Conservation (phyloP, 176 grass and related monocot genomes). For the Phragmites australis region DNA sequence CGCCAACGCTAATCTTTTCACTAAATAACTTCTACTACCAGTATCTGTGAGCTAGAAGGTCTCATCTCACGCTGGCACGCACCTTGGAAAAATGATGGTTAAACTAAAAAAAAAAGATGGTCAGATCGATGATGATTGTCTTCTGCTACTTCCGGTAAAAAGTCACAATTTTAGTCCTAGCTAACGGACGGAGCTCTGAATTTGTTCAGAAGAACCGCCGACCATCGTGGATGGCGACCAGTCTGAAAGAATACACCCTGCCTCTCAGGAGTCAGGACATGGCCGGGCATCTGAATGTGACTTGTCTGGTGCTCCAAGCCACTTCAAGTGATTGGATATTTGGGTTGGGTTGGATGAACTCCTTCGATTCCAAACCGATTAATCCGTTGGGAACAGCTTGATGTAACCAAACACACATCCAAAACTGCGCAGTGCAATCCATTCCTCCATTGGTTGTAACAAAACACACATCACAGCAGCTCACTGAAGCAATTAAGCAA, state of each 20-base stretch:
- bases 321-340: too few species aligned
- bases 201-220: not conserved
- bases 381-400: too few species aligned
- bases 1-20: not conserved
- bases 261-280: too few species aligned
- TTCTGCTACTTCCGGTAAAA: not conserved
- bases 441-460: not conserved
- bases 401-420: too few species aligned
- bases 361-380: too few species aligned
- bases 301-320: slow-evolving; percentile 24
- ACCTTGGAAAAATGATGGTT: too few species aligned
- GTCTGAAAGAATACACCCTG: too few species aligned
- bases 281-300: not conserved
- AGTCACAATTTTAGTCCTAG: not conserved
- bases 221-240: slow-evolving; percentile 8
- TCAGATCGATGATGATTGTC: not conserved
- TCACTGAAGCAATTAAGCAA: not conserved
- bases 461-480: not conserved
- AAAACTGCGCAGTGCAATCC: not conserved
- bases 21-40: not conserved
- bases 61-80: not conserved
- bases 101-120: not conserved
- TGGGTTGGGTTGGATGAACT: too few species aligned
- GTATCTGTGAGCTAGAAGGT: not conserved
- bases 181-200: not conserved